Base-by-base conservation (phyloP, 1,284 basidiomycete species). In the Singerocomus inundabilis region DNA sequence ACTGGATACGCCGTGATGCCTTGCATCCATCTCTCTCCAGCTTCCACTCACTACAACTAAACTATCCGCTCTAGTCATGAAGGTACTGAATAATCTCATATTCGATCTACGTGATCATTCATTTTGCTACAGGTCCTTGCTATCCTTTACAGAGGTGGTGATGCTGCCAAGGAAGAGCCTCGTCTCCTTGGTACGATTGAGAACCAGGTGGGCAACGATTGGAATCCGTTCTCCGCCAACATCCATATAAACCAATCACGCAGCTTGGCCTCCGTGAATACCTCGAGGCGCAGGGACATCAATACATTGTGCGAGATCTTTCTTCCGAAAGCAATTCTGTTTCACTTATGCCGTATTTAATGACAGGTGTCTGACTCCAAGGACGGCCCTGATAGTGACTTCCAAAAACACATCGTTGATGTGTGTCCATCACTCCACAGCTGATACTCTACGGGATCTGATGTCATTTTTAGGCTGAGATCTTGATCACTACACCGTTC, bases 401-500 rank as follows among this genome's bases (percentile, higher is more conserved):
- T 98, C 77, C 85, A 92, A 66, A 91, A 93, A 71, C 80, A 97
- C 68, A 80, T 97, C 56, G 79, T 80, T 51, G 92, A 95, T 67
- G 88, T 90, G 61, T 52, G 82, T 71, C 10, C 35, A 44, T 45
- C 15, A 16, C 28, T 45, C 42, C 36, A 33, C 15, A 29, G 39
- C 16, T 24, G 31, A 46, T 38, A 3, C 10, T 42, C 21, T 29
- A n/a, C 46, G 16, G 32, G 10, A 37, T 38, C 57, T 58, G n/a
- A 60, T 39, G 24, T 40, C n/a, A n/a, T 50, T 37, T 47, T 42
- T 46, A 81, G 82, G 81, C 84, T 37, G 86, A 89, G 67, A 77
- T 90, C 51, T 68, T 88, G 61, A 91, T 95, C 70, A 95, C 92
- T 15, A 97, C 93, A 1, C 93, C 94, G 10, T 98, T 93, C 84